Base-by-base conservation (phyloP, 2,329 filamentous ascomycete species). In the Shiraia sp. region DNA sequence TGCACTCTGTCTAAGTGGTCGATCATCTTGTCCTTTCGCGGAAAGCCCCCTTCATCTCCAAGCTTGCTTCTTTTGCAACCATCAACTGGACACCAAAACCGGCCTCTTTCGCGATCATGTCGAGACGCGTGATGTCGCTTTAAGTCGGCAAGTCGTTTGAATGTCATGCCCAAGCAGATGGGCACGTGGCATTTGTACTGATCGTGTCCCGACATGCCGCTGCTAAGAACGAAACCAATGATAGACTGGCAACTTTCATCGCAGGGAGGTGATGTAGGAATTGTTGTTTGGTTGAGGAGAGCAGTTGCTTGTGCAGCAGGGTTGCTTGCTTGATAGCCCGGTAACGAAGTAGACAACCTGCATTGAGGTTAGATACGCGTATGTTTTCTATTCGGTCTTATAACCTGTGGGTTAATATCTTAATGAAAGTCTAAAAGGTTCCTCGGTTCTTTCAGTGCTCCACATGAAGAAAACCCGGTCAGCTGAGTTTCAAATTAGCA, bases 1-100 rank as follows among this genome's bases (percentile, higher is more conserved):
- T 49, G 41, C 16, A 40, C 24, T 6, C 34, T 34, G n/a, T 24
- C 26, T 13, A 49, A 22, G 31, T 49, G 41, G 36, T 49, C 45
- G 24, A 42, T 32, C 41, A 49, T 49, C 31, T 48, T 48, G 10
- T 48, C 45, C 15, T 45, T 48, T 30, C 45, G 34, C 2, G 37
- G 34, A 32, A 48, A 42, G 3, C 33, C 32, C 3, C 17, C 16
- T 19, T 27, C 12, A 1, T 13, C 7, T 8, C 36, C 40, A 25
- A 4, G 10, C 33, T 29, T 45, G 22, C 33, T 44, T 14, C 45
- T 31, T 9, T 23, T 37, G 22, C 40, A 48, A 1, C 30, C 37
- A 1, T 31, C 33, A 3, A 48, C 17, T 1, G 45, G 45, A 16
- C 41, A 48, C 45, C 40, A 48, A 15, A 45, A 48, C 8, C 13